phyloP scores from a whole-genome alignment of 768 basidiomycete genomes.

The Leucocoprinus leucothites region DNA sequence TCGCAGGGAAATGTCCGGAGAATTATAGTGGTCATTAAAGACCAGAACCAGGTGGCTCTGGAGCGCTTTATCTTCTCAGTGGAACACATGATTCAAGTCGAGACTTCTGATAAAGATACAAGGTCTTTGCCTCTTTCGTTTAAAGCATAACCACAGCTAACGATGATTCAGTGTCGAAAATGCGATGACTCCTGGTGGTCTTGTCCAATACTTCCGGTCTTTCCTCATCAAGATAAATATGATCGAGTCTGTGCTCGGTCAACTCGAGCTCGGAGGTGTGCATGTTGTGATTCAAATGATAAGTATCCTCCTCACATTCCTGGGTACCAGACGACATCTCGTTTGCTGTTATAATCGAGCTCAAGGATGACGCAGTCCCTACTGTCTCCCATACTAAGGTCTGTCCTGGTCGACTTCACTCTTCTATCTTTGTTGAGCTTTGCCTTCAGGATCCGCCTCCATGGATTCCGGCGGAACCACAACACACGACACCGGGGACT shows the following conservation, averaged over 20 bases:
- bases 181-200: constrained; percentile 60
- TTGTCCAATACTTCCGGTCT: constrained; percentile 77
- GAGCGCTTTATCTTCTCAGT: constrained; percentile 89
- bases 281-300: background rate
- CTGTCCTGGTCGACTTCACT: constrained; percentile 1
- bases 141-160: background rate
- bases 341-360: constrained; percentile 81
- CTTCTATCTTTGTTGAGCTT: background rate
- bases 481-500: constrained; percentile 65
- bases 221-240: constrained; percentile 79
- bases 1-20: constrained; percentile 74
- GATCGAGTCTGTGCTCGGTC: constrained; percentile 70
- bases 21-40: constrained; percentile 82
- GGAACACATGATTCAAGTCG: constrained; percentile 76
- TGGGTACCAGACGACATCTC: constrained; percentile 57
- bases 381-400: constrained; percentile 48
- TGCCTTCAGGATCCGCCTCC: constrained; percentile 58
- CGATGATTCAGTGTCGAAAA: constrained; percentile 53
- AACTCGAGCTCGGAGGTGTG: constrained; percentile 53
- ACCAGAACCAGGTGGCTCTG: constrained; percentile 73
- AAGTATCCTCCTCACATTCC: background rate
- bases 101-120: constrained; percentile 65
- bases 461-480: constrained; percentile 73
- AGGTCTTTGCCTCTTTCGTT: constrained; percentile 36
- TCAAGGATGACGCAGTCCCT: constrained; percentile 64